phyloP scores from a whole-genome alignment of 2,329 filamentous ascomycete genomes.

The Elsinoe arachidis region DNA sequence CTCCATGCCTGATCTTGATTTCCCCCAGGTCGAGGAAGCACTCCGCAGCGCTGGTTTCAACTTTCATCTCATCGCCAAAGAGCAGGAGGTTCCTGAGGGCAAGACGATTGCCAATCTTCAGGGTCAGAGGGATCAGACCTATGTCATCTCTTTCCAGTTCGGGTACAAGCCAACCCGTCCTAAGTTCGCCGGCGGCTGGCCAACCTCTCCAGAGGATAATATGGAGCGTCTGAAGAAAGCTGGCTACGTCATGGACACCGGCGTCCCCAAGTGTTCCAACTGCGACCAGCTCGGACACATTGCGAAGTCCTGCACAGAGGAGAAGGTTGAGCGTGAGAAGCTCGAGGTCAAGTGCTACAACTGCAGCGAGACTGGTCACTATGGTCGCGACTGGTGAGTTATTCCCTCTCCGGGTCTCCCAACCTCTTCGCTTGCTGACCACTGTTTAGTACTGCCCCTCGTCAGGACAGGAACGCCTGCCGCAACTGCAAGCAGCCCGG shows the following conservation, averaged over 20 bases:
- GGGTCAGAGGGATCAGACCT: conserved; percentile 49
- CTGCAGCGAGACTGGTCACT: conserved; percentile 39
- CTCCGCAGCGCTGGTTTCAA: conserved; percentile 48
- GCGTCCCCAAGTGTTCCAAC: conserved; percentile 43
- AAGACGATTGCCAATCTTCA: conserved; percentile 66
- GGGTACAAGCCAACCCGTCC: conserved; percentile 39
- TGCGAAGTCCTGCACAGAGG: conserved; percentile 39
- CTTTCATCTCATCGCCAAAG: conserved; percentile 56
- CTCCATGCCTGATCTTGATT: conserved; percentile 48
- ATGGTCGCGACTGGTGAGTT: conserved; percentile 15
- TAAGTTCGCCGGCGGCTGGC: conserved; percentile 42
- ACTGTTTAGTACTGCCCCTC: conserved; percentile 37
- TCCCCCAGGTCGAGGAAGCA: conserved; percentile 51
- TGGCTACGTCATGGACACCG: conserved; percentile 42
- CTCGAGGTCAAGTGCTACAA: conserved; percentile 43
- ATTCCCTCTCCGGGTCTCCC: not conserved
- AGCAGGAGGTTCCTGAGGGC: conserved; percentile 44
- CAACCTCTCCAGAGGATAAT: conserved; percentile 41
- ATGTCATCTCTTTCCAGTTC: conserved; percentile 42
- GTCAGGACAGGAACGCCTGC: conserved; percentile 22
- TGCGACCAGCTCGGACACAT: conserved; percentile 45
- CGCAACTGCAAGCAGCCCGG: conserved; percentile 17
- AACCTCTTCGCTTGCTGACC: not conserved
- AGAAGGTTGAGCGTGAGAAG: conserved; percentile 32
- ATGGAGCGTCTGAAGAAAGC: conserved; percentile 43